Evolutionary conservation across 2,329 filamentous ascomycete species (phyloP), one percentile per base, ranked within the genome.

Genomic region (Fusarium sarcochroum): DNA sequence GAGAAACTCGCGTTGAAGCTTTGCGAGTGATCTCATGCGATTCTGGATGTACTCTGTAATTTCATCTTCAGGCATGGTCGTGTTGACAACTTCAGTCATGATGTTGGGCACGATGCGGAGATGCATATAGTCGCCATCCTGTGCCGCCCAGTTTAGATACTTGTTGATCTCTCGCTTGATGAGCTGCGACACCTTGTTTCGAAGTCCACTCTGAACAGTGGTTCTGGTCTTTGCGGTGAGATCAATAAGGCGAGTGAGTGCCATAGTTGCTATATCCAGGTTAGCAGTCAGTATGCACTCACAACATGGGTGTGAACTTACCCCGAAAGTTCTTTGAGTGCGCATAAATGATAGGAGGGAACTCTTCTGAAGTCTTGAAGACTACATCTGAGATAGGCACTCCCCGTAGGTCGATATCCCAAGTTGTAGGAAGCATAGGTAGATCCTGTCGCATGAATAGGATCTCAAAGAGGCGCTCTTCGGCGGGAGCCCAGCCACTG

Each of bases 401-500:
- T 2, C 76, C 78, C 9, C 78, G 69, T n/a, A 83, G 77, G 51
- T 82, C 80, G 15, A 81, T 69, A 15, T 76, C 72, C 81, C 81
- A 83, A 30, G 80, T 77, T 6, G 72, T 58, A 3, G 82, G 81
- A 13, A 83, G 65, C 30, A 83, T 76, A 3, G 81, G 78, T 4
- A 80, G 73, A 57, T 81, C 77, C 60, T 82, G 77, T n/a, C 81
- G 72, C 66, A 79, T 73, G 60, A 78, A 83, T 3, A 83, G 66
- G 37, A 81, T 77, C 68, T 82, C 79, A 54, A 83, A 83, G 32
- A 83, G 76, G 3, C 69, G 73, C 30, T 82, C 80, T 67, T 87
- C 86, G n/a, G 82, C 82, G 11, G 80, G 76, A 27, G 87, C 80
- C 85, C 86, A 88, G 55, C 81, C 77, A 45, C 80, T 81, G 40